phyloP scores from a whole-genome alignment of 768 basidiomycete genomes.

The Trametes sanguinea region DNA sequence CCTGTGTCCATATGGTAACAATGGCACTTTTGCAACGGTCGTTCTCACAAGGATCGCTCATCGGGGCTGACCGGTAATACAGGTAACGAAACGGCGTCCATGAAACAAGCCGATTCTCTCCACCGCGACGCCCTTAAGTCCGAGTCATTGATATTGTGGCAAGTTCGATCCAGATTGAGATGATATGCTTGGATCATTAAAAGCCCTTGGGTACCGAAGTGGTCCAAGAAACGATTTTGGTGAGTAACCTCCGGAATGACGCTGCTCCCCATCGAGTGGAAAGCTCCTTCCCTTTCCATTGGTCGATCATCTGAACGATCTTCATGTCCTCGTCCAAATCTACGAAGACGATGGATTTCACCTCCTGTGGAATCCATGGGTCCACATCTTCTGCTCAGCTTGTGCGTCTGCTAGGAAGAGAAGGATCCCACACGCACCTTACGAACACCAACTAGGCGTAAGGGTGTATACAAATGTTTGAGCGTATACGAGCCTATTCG shows the following conservation, averaged over 20 bases:
- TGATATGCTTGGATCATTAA: not conserved
- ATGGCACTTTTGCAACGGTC: too few species aligned
- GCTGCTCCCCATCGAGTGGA: slow-evolving; percentile 51
- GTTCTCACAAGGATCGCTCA: too few species aligned
- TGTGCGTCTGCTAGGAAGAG: too few species aligned
- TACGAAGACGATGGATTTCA: slow-evolving; percentile 62
- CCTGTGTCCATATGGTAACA: too few species aligned
- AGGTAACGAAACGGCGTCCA: too few species aligned
- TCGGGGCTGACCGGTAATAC: too few species aligned
- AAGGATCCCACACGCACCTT: slow-evolving; percentile 39
- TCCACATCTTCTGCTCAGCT: too few species aligned
- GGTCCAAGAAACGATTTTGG: slow-evolving; percentile 55
- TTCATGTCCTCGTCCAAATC: slow-evolving; percentile 67
- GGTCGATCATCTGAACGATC: slow-evolving; percentile 59
- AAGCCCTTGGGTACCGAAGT: slow-evolving; percentile 47
- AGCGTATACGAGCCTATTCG: slow-evolving; percentile 60
- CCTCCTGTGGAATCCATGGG: slow-evolving; percentile 38
- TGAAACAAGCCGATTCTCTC: too few species aligned
- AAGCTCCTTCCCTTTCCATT: slow-evolving; percentile 58
- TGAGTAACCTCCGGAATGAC: slow-evolving; percentile 51
- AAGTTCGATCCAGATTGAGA: too few species aligned
- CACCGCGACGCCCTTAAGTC: too few species aligned
- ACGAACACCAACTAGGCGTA: slow-evolving; percentile 51
- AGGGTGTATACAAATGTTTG: slow-evolving; percentile 62
- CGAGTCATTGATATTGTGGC: too few species aligned